Evolutionary conservation across 306 rosid species (phyloP).

Genomic region (Crataegus laevigata): DNA sequence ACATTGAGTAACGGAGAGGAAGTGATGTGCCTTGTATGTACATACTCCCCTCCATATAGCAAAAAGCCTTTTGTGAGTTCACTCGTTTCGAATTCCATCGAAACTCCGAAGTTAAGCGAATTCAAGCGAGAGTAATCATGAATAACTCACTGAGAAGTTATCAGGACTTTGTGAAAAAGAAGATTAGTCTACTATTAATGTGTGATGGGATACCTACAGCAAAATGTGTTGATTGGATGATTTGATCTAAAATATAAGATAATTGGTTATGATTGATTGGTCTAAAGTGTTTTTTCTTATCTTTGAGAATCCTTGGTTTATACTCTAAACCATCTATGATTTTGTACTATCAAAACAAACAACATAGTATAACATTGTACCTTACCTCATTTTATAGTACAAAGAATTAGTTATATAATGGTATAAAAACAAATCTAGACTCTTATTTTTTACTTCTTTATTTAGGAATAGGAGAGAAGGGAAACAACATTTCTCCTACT

Average conservation of each 20-base stretch:
- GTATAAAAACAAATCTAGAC: too few species aligned
- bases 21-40: too few species aligned
- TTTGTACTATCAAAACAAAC: background rate
- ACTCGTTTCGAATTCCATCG: too few species aligned
- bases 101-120: too few species aligned
- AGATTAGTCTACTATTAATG: too few species aligned
- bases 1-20: too few species aligned
- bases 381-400: background rate
- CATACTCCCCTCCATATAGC: too few species aligned
- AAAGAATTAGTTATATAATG: too few species aligned
- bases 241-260: background rate
- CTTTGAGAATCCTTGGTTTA: background rate
- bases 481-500: background rate
- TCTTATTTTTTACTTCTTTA: background rate
- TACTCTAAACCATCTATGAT: background rate
- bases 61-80: too few species aligned
- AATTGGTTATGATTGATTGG: background rate
- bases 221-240: background rate
- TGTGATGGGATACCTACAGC: too few species aligned
- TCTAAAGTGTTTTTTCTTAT: background rate
- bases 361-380: background rate
- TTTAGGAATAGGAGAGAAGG: background rate
- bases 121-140: too few species aligned
- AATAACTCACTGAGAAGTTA: too few species aligned
- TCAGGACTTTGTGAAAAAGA: fast-evolving